A percentile compares a stretch with the other conserved stretches of the same genome.
These are phyloP conservation scores for Tilletia indica DNA, from an alignment of 1,284 basidiomycete genomes.

Conservation along the genomic window DNA sequence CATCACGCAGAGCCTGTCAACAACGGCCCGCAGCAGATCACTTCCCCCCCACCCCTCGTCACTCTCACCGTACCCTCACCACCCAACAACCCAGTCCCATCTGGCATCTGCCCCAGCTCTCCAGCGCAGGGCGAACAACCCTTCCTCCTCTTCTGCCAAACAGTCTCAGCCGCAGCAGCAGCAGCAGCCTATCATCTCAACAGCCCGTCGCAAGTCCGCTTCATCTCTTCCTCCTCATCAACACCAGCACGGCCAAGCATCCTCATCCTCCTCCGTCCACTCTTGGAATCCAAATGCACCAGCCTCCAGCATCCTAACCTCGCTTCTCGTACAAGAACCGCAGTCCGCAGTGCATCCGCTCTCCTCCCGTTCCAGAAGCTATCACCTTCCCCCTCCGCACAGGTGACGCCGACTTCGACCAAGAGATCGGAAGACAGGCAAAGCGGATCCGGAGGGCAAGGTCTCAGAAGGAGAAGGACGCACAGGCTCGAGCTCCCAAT, in stretches of 20 bases:
- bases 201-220: background rate
- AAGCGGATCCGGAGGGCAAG: constrained; percentile 45
- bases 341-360: background rate
- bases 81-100: background rate
- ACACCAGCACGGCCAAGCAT: background rate
- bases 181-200: background rate
- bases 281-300: constrained; percentile 1
- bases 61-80: constrained; percentile 14
- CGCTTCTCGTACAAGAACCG: background rate
- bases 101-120: background rate
- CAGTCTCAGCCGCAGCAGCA: background rate
- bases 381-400: constrained; percentile 32
- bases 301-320: background rate
- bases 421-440: constrained; percentile 51
- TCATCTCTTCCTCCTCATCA: constrained; percentile 3
- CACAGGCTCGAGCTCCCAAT: background rate
- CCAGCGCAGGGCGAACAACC: background rate
- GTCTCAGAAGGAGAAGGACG: constrained; percentile 41
- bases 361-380: background rate
- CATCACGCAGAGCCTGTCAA: background rate
- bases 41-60: background rate
- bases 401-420: constrained; percentile 49
- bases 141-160: background rate
- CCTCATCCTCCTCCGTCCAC: constrained; percentile 6
- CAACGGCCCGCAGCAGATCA: background rate